Evolutionary conservation across 1,284 basidiomycete genomes (phyloP), one percentile per base, ranked within the genome.

Genomic region (Marasmius oreades): DNA sequence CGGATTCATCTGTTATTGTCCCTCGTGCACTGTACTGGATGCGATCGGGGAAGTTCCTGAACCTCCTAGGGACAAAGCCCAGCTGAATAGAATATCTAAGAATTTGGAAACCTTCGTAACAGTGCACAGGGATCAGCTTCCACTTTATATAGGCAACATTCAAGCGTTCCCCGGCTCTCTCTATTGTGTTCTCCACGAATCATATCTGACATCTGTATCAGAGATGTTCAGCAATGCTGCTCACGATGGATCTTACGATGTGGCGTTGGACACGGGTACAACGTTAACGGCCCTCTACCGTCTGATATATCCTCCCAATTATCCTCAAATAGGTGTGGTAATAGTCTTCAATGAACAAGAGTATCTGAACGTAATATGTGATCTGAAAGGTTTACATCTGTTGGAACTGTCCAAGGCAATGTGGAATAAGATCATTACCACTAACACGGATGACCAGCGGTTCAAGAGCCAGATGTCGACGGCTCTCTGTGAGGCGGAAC

Each of bases 271-370:
- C 22, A 68, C 72, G 16, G 88, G 89, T 8, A 63, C 76, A 26
- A 78, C 78, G 1, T 70, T 90, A 18, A 71, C 89, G 12, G 83
- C 84, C 1, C 70, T 88, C 8, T 91, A 92, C 67, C 63, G 77
- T 6, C 64, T 86, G 55, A 70, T 90, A 33, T 92, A 92, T 64
- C 87, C 89, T 1, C 71, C 69, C 3, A 84, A 84, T 62, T 90
- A 89, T 67, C 89, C 89, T 28, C 86, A 90, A 62, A 87, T 84
- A n/a, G 89, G 89, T 88, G 53, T 62, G 78, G 28, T 31, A 4
- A 5, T 10, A 5, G 28, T 31, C 28, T 31, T 31, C 5, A 31
- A 31, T 31, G 28, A 31, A 31, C n/a, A n/a, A n/a, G n/a, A n/a
- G n/a, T n/a, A n/a, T 31, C 10, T 31, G 10, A 31, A 31, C 10